Evolutionary conservation across 805 yeast species (phyloP).

Genomic region (Wickerhamomyces hampshirensis): DNA sequence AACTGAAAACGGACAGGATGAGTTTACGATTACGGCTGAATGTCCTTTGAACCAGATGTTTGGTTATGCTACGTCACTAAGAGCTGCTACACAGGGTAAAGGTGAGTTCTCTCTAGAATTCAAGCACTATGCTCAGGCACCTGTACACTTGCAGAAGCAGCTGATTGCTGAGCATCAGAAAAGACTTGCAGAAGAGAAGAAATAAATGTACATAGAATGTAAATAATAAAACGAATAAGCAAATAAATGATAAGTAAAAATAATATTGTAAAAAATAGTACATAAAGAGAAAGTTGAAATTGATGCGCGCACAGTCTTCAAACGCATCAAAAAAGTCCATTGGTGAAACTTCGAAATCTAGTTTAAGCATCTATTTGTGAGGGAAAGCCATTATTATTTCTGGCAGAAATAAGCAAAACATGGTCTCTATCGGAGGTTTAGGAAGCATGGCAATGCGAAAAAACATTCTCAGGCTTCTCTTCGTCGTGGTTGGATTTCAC

Average conservation of each 20-base stretch:
- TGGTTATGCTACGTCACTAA: slow-evolving; percentile 90
- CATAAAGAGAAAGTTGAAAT: neutral
- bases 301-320: neutral
- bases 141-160: slow-evolving; percentile 86
- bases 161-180: slow-evolving; percentile 79
- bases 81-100: slow-evolving; percentile 98
- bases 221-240: no score
- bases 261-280: no score
- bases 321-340: no score
- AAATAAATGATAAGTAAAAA: neutral
- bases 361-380: no score
- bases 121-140: slow-evolving; percentile 84
- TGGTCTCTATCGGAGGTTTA: neutral
- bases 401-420: no score
- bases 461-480: slow-evolving; percentile 2
- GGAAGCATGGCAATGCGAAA: slow-evolving; percentile 6
- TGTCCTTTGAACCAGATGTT: slow-evolving; percentile 96
- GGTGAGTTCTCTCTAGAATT: slow-evolving; percentile 97
- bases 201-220: slow-evolving; percentile 5
- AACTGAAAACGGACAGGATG: slow-evolving; percentile 91
- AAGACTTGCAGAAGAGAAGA: slow-evolving; percentile 28
- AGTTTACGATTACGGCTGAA: slow-evolving; percentile 88
- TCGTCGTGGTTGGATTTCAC: slow-evolving; percentile 1
- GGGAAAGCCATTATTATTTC: no score
- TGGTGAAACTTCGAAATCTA: no score